phyloP scores from a whole-genome alignment of 495 filamentous ascomycete species.

The Aspergillus mulundensis region DNA sequence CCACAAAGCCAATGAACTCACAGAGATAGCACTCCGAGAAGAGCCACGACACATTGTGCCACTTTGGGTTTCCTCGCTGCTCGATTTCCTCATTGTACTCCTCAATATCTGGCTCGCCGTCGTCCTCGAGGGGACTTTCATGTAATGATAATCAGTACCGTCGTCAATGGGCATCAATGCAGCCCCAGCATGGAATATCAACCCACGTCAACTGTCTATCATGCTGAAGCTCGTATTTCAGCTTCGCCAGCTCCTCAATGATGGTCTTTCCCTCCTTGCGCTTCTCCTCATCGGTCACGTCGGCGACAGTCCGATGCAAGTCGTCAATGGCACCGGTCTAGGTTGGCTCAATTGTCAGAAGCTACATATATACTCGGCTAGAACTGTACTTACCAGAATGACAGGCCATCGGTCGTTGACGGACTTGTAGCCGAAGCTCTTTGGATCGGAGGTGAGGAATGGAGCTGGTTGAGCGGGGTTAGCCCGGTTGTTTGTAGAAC shows the following conservation, averaged over 20 bases:
- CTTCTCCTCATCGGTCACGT: conserved; percentile 54
- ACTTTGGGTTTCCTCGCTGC: conserved; percentile 65
- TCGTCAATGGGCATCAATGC: background rate
- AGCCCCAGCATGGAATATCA: background rate
- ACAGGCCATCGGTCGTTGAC: conserved; percentile 87
- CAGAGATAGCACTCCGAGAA: conserved; percentile 94
- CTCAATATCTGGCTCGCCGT: conserved; percentile 72
- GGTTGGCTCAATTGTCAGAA: background rate
- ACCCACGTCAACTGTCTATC: conserved; percentile 75
- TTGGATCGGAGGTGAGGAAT: conserved; percentile 73
- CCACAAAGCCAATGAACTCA: conserved; percentile 41
- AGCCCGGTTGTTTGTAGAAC: conserved; percentile 6
- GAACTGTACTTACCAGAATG: conserved; percentile 63
- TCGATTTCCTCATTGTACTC: conserved; percentile 84
- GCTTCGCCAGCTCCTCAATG: conserved; percentile 67
- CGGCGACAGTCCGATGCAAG: conserved; percentile 66
- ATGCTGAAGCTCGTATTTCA: conserved; percentile 97
- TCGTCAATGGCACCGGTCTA: conserved; percentile 96
- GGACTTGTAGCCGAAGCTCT: conserved; percentile 81
- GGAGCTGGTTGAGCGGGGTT: conserved; percentile 51
- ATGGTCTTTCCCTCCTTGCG: conserved; percentile 80
- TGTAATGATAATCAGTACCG: background rate
- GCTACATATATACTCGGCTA: background rate
- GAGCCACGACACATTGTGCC: conserved; percentile 84
- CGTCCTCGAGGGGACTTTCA: conserved; percentile 73